Conservation (phyloP, 768 basidiomycete species). For the Russula abietina region DNA sequence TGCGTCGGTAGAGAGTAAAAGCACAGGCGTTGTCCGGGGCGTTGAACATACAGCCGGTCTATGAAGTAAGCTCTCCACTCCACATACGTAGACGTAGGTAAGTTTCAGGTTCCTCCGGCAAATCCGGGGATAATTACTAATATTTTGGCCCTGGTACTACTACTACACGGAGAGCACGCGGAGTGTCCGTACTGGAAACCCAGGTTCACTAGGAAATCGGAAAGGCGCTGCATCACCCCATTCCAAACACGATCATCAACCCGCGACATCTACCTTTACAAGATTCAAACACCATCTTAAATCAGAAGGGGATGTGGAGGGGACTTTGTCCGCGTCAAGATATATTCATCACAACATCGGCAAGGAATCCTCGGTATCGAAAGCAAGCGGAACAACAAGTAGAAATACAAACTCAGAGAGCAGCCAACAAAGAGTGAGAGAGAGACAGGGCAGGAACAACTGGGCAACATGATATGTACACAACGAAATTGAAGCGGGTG, state of each 20-base stretch:
- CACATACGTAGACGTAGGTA: no score
- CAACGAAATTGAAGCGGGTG: conserved; percentile 21
- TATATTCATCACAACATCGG: conserved; percentile 21
- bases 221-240: no score
- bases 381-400: conserved; percentile 25
- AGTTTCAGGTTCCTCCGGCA: background rate
- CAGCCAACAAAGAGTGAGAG: conserved; percentile 11
- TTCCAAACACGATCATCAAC: background rate
- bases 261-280: background rate
- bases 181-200: conserved; percentile 2
- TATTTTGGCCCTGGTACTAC: background rate
- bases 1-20: background rate
- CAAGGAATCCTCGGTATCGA: conserved; percentile 23
- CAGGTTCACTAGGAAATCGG: no score
- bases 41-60: background rate
- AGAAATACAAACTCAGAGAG: conserved; percentile 23
- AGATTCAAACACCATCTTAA: background rate
- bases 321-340: conserved; percentile 18
- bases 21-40: background rate
- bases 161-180: conserved; percentile 1
- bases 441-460: conserved; percentile 2
- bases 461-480: conserved; percentile 18
- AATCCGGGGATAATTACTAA: background rate
- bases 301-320: background rate
- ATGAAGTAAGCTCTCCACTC: background rate